These are phyloP conservation scores for Scolecobasidium constrictum DNA, from an alignment of 2,329 filamentous ascomycete species.

Conservation along the genomic window DNA sequence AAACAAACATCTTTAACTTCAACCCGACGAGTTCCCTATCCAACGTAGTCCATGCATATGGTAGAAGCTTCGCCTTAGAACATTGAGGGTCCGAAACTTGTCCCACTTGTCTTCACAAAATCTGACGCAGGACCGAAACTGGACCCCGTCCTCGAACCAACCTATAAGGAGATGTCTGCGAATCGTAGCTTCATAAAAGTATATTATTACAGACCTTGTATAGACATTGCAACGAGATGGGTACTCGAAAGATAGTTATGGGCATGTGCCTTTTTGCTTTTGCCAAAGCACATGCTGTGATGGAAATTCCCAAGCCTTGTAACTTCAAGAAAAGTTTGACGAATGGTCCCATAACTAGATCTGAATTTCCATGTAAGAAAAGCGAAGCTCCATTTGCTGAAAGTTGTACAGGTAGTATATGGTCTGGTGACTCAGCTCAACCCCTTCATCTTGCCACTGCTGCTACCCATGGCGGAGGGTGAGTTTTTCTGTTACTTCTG, in stretches of 20 bases:
- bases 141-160: background rate
- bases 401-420: slow-evolving; percentile 2
- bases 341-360: slow-evolving; percentile 5
- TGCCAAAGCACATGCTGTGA: slow-evolving; percentile 3
- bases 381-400: slow-evolving; percentile 6
- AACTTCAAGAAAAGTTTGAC: slow-evolving; percentile 4
- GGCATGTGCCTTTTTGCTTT: slow-evolving; percentile 5
- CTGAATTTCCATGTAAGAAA: slow-evolving; percentile 5
- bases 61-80: too few relatives aligned
- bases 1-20: too few relatives aligned
- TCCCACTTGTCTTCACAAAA: background rate
- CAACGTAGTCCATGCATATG: too few relatives aligned
- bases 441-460: slow-evolving; percentile 5
- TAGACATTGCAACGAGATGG: background rate
- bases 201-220: background rate
- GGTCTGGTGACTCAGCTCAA: slow-evolving; percentile 6
- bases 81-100: slow-evolving; percentile 1
- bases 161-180: background rate
- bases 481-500: slow-evolving; percentile 2
- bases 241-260: slow-evolving; percentile 1
- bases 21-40: too few relatives aligned
- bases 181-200: background rate
- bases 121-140: slow-evolving; percentile 1
- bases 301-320: slow-evolving; percentile 7
- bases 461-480: slow-evolving; percentile 8